phyloP scores from a whole-genome alignment of 2,329 filamentous ascomycete species.

The Beauveria varroae region DNA sequence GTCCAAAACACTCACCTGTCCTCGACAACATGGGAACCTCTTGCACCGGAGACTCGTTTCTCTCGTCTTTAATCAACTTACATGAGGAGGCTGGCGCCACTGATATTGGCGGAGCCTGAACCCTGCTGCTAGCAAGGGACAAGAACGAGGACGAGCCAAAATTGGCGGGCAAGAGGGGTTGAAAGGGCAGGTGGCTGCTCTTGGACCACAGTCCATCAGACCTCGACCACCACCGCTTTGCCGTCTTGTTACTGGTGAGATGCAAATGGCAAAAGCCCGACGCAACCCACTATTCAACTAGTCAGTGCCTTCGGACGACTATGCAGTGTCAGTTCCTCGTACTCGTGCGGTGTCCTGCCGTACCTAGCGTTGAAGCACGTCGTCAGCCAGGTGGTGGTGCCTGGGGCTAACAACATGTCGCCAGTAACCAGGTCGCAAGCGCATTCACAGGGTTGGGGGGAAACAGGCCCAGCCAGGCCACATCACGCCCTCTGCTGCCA shows the following conservation, averaged over 20 bases:
- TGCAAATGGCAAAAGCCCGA: not conserved
- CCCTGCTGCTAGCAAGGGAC: not conserved
- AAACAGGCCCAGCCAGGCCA: not conserved
- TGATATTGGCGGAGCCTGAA: not conserved
- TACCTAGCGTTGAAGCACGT: not conserved
- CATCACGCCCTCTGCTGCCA: not conserved
- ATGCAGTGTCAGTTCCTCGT: not conserved
- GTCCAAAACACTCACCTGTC: not conserved
- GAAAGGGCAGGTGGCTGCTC: not conserved
- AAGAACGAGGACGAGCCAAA: not conserved
- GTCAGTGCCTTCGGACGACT: slow-evolving; percentile 7
- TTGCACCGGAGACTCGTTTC: not conserved
- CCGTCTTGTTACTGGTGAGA: not conserved
- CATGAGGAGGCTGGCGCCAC: not conserved
- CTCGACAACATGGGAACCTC: not conserved
- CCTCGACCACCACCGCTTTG: not conserved
- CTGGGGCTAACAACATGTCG: not conserved
- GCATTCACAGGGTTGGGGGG: not conserved
- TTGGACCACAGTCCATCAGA: not conserved
- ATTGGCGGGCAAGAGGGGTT: not conserved
- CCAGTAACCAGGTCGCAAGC: not conserved
- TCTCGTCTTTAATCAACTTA: not conserved
- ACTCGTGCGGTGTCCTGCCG: not conserved
- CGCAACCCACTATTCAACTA: not conserved
- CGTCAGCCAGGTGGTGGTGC: slow-evolving; percentile 1